These are phyloP conservation scores for Kwoniella shandongensis DNA, from an alignment of 768 basidiomycete genomes.

Conservation along the genomic window DNA sequence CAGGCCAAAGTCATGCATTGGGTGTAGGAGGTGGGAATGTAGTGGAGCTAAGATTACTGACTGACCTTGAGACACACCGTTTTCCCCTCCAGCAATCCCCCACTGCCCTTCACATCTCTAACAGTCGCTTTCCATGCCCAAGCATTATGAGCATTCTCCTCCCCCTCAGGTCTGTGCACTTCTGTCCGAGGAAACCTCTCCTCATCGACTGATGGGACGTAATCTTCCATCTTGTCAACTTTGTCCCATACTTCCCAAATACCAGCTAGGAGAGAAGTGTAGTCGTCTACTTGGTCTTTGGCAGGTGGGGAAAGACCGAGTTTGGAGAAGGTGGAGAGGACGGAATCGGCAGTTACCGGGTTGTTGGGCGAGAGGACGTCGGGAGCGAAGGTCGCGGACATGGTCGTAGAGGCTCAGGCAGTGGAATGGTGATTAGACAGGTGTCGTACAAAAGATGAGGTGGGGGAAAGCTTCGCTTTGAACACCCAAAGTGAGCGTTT, in stretches of 20 bases:
- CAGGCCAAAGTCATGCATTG: background rate
- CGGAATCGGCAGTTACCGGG: slow-evolving; percentile 24
- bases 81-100: slow-evolving; percentile 52
- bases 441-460: too few species aligned
- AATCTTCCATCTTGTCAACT: slow-evolving; percentile 30
- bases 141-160: slow-evolving; percentile 37
- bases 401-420: too few species aligned
- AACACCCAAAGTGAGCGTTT: too few species aligned
- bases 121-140: slow-evolving; percentile 42
- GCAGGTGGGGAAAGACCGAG: too few species aligned
- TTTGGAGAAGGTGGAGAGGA: slow-evolving; percentile 7
- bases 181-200: slow-evolving; percentile 24
- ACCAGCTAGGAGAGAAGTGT: slow-evolving; percentile 30
- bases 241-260: slow-evolving; percentile 36
- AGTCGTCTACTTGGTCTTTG: slow-evolving; percentile 17
- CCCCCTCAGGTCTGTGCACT: slow-evolving; percentile 18
- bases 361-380: slow-evolving; percentile 23
- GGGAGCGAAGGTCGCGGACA: slow-evolving; percentile 1
- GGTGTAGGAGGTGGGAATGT: too few species aligned
- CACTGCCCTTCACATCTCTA: slow-evolving; percentile 12
- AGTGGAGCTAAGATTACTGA: background rate
- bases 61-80: slow-evolving; percentile 55
- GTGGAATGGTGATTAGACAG: too few species aligned
- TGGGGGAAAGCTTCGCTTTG: too few species aligned
- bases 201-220: slow-evolving; percentile 33